Conservation (phyloP, 2,329 filamentous ascomycete genomes). For the Fonsecaea pedrosoi region DNA sequence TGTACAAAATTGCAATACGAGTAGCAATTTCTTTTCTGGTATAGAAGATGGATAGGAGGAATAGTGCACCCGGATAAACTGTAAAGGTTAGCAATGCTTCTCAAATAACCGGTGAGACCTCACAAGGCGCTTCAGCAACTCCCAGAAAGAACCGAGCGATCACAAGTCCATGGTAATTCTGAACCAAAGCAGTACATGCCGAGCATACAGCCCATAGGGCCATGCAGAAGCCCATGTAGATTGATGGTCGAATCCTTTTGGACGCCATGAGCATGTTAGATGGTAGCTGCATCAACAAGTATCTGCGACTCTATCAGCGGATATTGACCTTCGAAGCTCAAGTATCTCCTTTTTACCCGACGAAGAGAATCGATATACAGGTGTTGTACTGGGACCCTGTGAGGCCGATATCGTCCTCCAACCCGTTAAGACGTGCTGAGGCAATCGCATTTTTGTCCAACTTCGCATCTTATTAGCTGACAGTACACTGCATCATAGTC, state of each 20-base stretch:
- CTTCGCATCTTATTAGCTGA: background rate
- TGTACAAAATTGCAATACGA: constrained; percentile 63
- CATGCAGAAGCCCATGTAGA: constrained; percentile 57
- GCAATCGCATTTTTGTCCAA: constrained; percentile 46
- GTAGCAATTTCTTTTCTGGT: constrained; percentile 64
- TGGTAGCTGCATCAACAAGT: constrained; percentile 65
- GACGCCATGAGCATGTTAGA: constrained; percentile 61
- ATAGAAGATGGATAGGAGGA: constrained; percentile 62
- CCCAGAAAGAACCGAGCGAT: constrained; percentile 52
- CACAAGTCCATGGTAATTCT: constrained; percentile 52
- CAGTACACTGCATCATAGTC: background rate
- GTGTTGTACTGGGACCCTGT: constrained; percentile 44
- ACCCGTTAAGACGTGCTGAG: constrained; percentile 42
- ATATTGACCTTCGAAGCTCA: background rate
- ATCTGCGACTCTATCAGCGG: constrained; percentile 8
- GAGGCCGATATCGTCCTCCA: constrained; percentile 43
- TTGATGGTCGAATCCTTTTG: constrained; percentile 60
- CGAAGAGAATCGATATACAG: constrained; percentile 42
- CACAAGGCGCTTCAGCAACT: constrained; percentile 61
- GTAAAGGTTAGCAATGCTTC: background rate
- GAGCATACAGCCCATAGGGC: constrained; percentile 46
- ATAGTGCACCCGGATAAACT: constrained; percentile 65
- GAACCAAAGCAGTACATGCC: constrained; percentile 45
- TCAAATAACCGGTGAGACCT: background rate
- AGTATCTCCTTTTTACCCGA: constrained; percentile 49